Percentiles rank a stretch among this genome's conserved stretches.
Evolutionary conservation across 768 basidiomycete genomes (phyloP).

Genomic region (Lyophyllum atratum): DNA sequence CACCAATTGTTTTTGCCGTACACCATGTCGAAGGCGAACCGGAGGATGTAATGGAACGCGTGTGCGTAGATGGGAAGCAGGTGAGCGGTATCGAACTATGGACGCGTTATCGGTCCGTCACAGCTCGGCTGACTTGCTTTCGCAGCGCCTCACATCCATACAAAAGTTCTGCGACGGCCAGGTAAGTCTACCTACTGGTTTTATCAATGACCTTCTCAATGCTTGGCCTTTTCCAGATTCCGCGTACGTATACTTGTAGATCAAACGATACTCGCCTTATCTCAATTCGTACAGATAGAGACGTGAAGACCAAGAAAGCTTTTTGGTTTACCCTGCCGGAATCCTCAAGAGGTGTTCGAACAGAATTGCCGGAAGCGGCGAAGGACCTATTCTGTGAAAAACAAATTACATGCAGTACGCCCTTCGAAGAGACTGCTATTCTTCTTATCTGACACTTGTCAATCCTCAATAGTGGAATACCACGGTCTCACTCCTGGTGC

Average conservation of each 20-base stretch:
- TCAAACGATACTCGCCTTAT: background rate
- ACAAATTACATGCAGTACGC: conserved; percentile 68
- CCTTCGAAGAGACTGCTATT: background rate
- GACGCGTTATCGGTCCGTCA: background rate
- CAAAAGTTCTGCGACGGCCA: conserved; percentile 74
- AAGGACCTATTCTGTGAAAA: conserved; percentile 56
- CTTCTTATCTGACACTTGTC: background rate
- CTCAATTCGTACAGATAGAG: conserved; percentile 44
- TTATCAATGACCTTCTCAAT: background rate
- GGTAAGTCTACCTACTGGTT: conserved; percentile 32
- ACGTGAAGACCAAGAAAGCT: conserved; percentile 55
- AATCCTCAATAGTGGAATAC: conserved; percentile 67
- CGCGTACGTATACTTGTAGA: conserved; percentile 17
- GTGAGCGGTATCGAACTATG: conserved; percentile 43
- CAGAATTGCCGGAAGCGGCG: conserved; percentile 53
- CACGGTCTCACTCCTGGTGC: conserved; percentile 47
- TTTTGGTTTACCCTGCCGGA: conserved; percentile 64
- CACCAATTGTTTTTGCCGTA: conserved; percentile 77
- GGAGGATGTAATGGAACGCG: conserved; percentile 57
- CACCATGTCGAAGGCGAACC: conserved; percentile 37
- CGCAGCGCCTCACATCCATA: conserved; percentile 74
- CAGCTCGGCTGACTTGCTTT: background rate
- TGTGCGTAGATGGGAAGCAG: conserved; percentile 87
- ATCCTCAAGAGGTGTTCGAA: conserved; percentile 39
- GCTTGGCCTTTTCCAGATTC: conserved; percentile 11